Evolutionary conservation across 177 flowering plant species (phyloP), one percentile per base, ranked within the genome.

Genomic region (Telopea speciosissima): DNA sequence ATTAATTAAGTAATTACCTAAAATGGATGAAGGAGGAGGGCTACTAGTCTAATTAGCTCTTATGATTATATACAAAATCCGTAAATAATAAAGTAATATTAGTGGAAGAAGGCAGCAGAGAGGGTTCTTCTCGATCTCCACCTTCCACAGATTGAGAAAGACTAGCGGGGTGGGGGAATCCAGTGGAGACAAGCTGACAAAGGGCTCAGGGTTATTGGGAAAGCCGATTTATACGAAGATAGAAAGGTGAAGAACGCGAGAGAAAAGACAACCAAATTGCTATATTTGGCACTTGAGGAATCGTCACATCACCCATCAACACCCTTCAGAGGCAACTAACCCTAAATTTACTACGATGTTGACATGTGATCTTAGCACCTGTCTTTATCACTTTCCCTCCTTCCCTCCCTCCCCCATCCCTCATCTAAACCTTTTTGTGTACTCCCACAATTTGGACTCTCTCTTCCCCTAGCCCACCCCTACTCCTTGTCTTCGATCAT

Each of bases 311-410:
- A 70, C 36, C 21, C 25, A 69, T n/a, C 61, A 16, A 13, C 54
- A 12, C 54, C 54, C 49, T 10, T 13, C 13, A 44, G 33, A 31
- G 33, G 5, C 33, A 36, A 36, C 31, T 4, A 1, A 44, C 54
- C 31, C 62, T 54, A 36, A 63, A 65, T 33, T 44, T 78, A 49
- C 68, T 70, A 54, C 65, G 83, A 79, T 61, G 22, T 64, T 74
- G 84, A 81, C 86, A 56, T 70, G 67, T 81, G 85, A 79, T 72
- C 65, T 63, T 67, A 79, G 78, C 82, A 75, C 62, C 60, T 24
- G 86, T 86, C 87, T 8, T 26, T 68, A 71, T 80, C 75, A 22
- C 65, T n/a, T 81, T 81, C 71, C n/a, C n/a, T n/a, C n/a, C n/a
- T n/a, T n/a, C n/a, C n/a, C n/a, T n/a, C n/a, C n/a, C n/a, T n/a